phyloP scores from a whole-genome alignment of 2,329 filamentous ascomycete species.

The Colletotrichum horii region DNA sequence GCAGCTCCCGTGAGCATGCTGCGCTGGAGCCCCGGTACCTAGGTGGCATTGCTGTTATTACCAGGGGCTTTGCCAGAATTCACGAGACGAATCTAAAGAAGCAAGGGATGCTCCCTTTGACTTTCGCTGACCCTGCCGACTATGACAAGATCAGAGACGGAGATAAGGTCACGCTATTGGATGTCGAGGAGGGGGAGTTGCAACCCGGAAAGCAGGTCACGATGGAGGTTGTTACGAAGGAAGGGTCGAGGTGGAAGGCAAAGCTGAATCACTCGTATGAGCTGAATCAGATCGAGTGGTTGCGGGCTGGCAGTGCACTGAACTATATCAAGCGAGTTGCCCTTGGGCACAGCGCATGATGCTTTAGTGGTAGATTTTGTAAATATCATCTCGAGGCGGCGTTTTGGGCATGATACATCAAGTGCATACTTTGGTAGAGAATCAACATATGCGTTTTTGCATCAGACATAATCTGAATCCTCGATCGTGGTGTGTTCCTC shows the following conservation, averaged over 20 bases:
- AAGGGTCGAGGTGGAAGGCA: constrained; percentile 31
- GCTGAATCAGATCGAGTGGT: constrained; percentile 34
- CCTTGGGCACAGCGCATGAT: background rate
- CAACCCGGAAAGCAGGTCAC: constrained; percentile 30
- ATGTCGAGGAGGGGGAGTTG: constrained; percentile 23
- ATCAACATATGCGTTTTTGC: background rate
- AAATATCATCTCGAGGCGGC: background rate
- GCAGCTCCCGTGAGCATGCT: constrained; percentile 84
- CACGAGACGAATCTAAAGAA: constrained; percentile 96
- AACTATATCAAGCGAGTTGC: constrained; percentile 32
- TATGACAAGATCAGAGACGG: constrained; percentile 69
- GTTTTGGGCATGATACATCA: background rate
- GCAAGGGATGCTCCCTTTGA: constrained; percentile 63
- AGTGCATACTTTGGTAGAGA: background rate
- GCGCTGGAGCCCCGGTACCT: constrained; percentile 86
- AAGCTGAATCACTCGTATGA: constrained; percentile 37
- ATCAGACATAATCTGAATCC: background rate
- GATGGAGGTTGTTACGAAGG: constrained; percentile 30
- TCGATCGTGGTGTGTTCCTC: background rate
- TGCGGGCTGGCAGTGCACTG: constrained; percentile 38
- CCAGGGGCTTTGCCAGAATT: constrained; percentile 83
- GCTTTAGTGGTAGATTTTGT: background rate
- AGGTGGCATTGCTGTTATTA: constrained; percentile 82
- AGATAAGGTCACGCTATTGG: constrained; percentile 2
- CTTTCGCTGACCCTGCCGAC: constrained; percentile 74